A percentile compares a stretch with the other conserved stretches of the same genome.
These are phyloP conservation scores for Lactarius indigo DNA, from an alignment of 768 basidiomycete genomes.

Conservation along the genomic window DNA sequence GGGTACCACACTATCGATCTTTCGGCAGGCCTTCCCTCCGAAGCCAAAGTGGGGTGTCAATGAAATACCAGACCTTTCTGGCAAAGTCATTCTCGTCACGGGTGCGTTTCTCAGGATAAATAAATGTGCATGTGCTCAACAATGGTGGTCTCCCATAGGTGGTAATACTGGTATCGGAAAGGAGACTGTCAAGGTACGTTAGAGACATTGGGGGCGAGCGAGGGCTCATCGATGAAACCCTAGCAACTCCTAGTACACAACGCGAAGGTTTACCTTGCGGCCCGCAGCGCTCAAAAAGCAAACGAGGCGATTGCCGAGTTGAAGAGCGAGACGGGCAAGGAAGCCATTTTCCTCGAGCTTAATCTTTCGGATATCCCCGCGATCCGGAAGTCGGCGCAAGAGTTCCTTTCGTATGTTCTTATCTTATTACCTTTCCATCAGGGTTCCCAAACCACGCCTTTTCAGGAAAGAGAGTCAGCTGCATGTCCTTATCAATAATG, in stretches of 20 bases:
- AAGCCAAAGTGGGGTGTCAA: conserved; percentile 40
- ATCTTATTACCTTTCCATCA: conserved; percentile 12
- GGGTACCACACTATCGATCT: too few relatives aligned
- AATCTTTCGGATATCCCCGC: conserved; percentile 40
- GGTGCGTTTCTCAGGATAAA: conserved; percentile 37
- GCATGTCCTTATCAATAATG: conserved; percentile 51
- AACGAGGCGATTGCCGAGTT: conserved; percentile 51
- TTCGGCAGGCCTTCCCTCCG: conserved; percentile 38
- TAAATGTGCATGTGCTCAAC: conserved; percentile 33
- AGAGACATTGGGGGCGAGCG: too few relatives aligned
- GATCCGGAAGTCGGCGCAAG: conserved; percentile 39
- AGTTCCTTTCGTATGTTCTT: conserved; percentile 35
- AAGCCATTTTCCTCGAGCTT: conserved; percentile 42
- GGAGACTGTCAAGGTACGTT: conserved; percentile 51
- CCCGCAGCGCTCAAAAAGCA: conserved; percentile 43
- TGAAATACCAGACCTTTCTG: conserved; percentile 26
- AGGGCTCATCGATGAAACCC: neutral
- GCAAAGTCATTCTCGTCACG: neutral
- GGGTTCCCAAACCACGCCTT: neutral
- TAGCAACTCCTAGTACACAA: conserved; percentile 55
- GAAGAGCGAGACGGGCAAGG: conserved; percentile 41
- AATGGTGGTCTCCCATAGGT: conserved; percentile 24
- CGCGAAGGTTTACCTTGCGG: conserved; percentile 64
- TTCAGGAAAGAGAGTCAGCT: conserved; percentile 43
- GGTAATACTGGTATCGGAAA: conserved; percentile 52